Evolutionary conservation across 805 yeast species (phyloP), one percentile per base, ranked within the genome.

Genomic region (Yueomyces sp.): DNA sequence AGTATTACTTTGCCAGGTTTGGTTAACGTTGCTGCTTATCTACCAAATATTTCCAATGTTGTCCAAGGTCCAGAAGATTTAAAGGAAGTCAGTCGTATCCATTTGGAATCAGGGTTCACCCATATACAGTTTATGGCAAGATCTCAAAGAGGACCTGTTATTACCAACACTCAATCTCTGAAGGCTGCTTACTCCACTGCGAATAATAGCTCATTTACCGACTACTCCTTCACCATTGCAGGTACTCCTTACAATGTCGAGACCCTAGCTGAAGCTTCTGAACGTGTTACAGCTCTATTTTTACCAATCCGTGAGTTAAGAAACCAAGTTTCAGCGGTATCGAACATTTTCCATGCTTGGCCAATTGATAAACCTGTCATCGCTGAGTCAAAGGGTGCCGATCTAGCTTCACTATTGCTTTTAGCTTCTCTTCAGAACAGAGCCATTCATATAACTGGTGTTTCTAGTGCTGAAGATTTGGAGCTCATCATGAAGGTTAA

Each of bases 341-440:
- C 94, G 29, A 72, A 81, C 31, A 94, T 85, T 54, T 78, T 87
- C 55, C 77, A 80, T 49, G 67, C 76, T 34, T 88, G 96, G 96
- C 95, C 95, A 43, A 70, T 72, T 42, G 65, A 65, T 55, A 87
- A 86, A 68, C 90, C 92, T 47, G 81, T 90, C 47, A 73, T 88
- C 50, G 86, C 96, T 38, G 96, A 90, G 65, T 96, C 97, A 41
- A 79, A 77, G 61, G 80, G 90, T 28, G 84, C 96, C 37, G 90
- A 86, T 56, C 71, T 90, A 57, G 97, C 97, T n/a, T 84, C 95
- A 3, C 81, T 88, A 39, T 69, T 90, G 60, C 73, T 90, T 56
- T 70, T 90, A 65, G 95, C 96, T 39, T 83, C 95, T 29, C 73
- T 90, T 59, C 87, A 85, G 70, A 74, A 69, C 66, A 76, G 94